These are phyloP conservation scores for Nothophaeocryptopus gaeumannii DNA, from an alignment of 2,329 filamentous ascomycete species.

Conservation along the genomic window DNA sequence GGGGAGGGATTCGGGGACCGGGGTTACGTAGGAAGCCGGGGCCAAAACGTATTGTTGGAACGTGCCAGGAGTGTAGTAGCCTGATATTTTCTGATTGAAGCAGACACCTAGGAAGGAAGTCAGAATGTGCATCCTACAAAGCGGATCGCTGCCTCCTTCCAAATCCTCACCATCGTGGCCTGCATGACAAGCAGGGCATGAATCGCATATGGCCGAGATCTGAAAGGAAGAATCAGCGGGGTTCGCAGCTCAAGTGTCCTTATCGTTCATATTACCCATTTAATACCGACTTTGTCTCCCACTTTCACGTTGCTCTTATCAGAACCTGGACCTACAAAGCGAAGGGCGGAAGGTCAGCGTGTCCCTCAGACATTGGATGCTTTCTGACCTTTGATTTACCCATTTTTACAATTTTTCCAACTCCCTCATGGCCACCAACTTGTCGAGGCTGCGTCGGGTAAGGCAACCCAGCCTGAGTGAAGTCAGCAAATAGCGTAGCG, in stretches of 20 bases:
- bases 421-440: slow-evolving; percentile 67
- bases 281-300: slow-evolving; percentile 68
- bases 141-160: background rate
- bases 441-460: slow-evolving; percentile 59
- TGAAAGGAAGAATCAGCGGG: background rate
- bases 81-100: slow-evolving; percentile 57
- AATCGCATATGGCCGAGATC: slow-evolving; percentile 56
- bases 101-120: slow-evolving; percentile 39
- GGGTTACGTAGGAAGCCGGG: slow-evolving; percentile 66
- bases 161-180: slow-evolving; percentile 48
- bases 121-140: background rate
- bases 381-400: no score
- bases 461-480: slow-evolving; percentile 51
- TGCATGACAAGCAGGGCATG: slow-evolving; percentile 53
- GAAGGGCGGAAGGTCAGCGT: no score
- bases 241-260: no score
- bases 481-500: no score
- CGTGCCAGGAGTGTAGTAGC: slow-evolving; percentile 68
- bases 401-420: no score
- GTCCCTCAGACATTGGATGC: no score
- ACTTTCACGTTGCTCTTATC: slow-evolving; percentile 57
- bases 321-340: slow-evolving; percentile 51
- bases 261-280: slow-evolving; percentile 48
- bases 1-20: slow-evolving; percentile 61
- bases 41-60: slow-evolving; percentile 68